A percentile compares a stretch with the other conserved stretches of the same genome.
These are phyloP conservation scores for Coniochaeta pulveracea DNA, from an alignment of 2,329 filamentous ascomycete species.

Conservation along the genomic window DNA sequence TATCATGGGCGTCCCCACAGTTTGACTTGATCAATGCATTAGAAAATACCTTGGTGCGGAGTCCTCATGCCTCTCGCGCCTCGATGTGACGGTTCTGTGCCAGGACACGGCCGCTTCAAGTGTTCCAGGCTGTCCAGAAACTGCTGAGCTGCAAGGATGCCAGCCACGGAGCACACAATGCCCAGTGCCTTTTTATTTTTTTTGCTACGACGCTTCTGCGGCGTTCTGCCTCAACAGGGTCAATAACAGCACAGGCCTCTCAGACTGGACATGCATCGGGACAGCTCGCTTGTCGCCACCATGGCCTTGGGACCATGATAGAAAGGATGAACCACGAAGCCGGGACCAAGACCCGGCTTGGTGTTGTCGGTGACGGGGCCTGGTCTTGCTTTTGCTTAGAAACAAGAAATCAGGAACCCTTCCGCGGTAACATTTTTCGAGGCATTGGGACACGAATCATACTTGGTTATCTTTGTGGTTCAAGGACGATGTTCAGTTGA, in stretches of 20 bases:
- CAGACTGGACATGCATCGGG: background rate
- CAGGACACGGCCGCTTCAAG: too few species aligned
- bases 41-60: too few species aligned
- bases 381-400: background rate
- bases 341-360: too few species aligned
- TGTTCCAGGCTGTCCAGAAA: background rate
- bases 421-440: background rate
- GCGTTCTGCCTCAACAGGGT: background rate
- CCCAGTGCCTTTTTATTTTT: background rate
- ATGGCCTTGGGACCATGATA: slow-evolving; percentile 2
- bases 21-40: too few species aligned
- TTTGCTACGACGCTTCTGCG: too few species aligned
- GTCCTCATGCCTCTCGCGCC: too few species aligned
- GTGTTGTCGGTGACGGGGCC: too few species aligned
- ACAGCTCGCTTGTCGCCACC: slow-evolving; percentile 1
- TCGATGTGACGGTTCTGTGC: too few species aligned
- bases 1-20: too few species aligned
- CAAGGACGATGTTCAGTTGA: background rate
- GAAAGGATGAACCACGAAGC: slow-evolving; percentile 1
- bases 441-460: background rate
- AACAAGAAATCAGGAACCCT: background rate
- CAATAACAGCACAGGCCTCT: background rate
- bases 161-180: background rate
- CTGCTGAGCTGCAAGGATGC: background rate
- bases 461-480: background rate